Conservation (phyloP, 805 yeast species). For the Lipomyces japonicus region DNA sequence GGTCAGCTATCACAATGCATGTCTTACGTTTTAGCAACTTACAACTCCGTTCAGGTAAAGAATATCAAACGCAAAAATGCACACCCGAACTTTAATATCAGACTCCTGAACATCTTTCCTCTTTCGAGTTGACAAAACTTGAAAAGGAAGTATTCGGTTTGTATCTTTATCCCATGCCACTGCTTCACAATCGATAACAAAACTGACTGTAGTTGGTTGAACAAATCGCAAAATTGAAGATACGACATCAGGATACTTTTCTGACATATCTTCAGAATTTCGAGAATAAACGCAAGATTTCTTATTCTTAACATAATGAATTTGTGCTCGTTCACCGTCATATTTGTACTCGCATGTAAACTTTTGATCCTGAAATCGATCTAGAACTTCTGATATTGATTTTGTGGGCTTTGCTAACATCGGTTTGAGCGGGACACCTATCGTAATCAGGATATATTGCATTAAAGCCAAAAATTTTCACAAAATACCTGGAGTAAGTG, state of each 20-base stretch:
- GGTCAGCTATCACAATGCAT: background rate
- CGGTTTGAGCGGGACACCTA: conserved; percentile 92
- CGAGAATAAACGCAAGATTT: conserved; percentile 77
- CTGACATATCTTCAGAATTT: conserved; percentile 96
- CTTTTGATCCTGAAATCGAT: conserved; percentile 61
- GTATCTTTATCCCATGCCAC: conserved; percentile 90
- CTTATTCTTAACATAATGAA: conserved; percentile 59
- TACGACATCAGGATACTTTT: conserved; percentile 86
- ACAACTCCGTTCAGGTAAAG: conserved; percentile 64
- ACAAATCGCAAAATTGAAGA: conserved; percentile 61
- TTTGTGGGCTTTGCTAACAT: conserved; percentile 98
- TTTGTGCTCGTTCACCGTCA: conserved; percentile 97
- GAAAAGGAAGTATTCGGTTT: conserved; percentile 86
- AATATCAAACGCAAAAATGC: conserved; percentile 88
- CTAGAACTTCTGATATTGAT: conserved; percentile 85
- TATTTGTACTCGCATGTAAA: conserved; percentile 96
- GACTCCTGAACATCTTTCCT: conserved; percentile 86
- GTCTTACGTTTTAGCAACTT: background rate
- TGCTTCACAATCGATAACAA: conserved; percentile 92
- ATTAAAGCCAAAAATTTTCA: no score
- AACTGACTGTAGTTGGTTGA: conserved; percentile 44
- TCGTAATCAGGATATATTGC: no score
- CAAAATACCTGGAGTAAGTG: conserved; percentile 82
- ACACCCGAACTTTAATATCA: conserved; percentile 85
- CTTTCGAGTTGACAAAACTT: conserved; percentile 86